Evolutionary conservation across 2,329 filamentous ascomycete species (phyloP).

Genomic region (Cercospora sesami): DNA sequence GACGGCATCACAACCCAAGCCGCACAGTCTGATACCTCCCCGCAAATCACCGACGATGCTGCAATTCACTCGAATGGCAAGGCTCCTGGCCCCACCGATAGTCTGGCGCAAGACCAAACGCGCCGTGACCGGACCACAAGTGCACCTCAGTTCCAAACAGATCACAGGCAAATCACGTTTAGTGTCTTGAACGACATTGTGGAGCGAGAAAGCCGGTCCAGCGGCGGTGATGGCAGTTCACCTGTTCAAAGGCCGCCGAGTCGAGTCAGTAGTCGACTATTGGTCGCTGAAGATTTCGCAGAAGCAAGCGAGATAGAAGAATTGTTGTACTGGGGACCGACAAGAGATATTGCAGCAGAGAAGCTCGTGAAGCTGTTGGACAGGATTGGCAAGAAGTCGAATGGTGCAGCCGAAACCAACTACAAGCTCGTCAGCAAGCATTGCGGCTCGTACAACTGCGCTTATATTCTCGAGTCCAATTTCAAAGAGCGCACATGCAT

Average conservation of each 20-base stretch:
- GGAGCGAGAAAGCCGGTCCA: background rate
- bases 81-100: background rate
- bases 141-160: background rate
- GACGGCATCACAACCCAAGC: background rate
- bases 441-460: constrained; percentile 24
- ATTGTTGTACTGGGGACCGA: constrained; percentile 22
- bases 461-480: constrained; percentile 22
- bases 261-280: background rate
- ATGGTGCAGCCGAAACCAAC: background rate
- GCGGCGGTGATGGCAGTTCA: background rate
- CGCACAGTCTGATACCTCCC: background rate
- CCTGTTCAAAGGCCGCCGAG: background rate
- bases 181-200: background rate
- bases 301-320: constrained; percentile 13
- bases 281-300: background rate
- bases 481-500: constrained; percentile 18
- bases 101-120: background rate
- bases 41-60: background rate
- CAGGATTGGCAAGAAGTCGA: constrained; percentile 5
- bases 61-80: background rate
- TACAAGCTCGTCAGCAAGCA: constrained; percentile 15
- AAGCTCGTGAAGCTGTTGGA: constrained; percentile 14
- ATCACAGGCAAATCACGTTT: background rate
- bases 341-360: constrained; percentile 12
- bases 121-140: background rate